Evolutionary conservation across 345 rosid genomes (phyloP), one percentile per base, ranked within the genome.

Genomic region (Conringia planisiliqua): DNA sequence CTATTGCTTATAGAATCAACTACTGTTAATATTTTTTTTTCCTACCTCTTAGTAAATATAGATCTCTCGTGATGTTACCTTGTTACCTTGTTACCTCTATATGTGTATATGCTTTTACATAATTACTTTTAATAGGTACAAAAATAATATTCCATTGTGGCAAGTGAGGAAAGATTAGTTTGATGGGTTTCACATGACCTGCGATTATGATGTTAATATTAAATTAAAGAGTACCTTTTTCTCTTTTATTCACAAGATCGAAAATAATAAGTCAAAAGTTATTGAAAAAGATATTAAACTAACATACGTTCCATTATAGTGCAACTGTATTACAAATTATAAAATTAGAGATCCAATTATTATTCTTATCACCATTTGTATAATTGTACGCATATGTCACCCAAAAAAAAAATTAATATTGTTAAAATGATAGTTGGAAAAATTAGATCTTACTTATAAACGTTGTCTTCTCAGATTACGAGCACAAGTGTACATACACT

Each of bases 161-260:
- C 56, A 32, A 77, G 72, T 70, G 72, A 71, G 36, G 35, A 76
- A 63, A 71, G 16, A 39, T 48, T 57, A 71, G 55, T 22, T 27
- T 20, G 39, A 48, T 77, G 68, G 80, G 72, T 71, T 77, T 77
- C 80, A 65, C 80, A 77, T 77, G 80, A 64, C 62, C 46, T 61
- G 13, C 60, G 70, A 76, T 62, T 62, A 69, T 63, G 61, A 70
- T 46, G 61, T 38, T 55, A 57, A 55, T 43, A 63, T 70, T 76
- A 63, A 66, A 65, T 51, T 64, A 50, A 77, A 65, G 61, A 9
- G 62, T 20, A 65, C 55, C 44, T 38, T 58, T 77, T 47, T 22
- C 42, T 36, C 42, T 17, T 68, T 47, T 70, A 42, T 71, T 77
- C 72, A 71, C 80, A 65, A 77, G 76, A 71, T 57, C 24, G 54